These are phyloP conservation scores for Wallacemonas rigidus DNA, from an alignment of 208 protist species.

Conservation along the genomic window DNA sequence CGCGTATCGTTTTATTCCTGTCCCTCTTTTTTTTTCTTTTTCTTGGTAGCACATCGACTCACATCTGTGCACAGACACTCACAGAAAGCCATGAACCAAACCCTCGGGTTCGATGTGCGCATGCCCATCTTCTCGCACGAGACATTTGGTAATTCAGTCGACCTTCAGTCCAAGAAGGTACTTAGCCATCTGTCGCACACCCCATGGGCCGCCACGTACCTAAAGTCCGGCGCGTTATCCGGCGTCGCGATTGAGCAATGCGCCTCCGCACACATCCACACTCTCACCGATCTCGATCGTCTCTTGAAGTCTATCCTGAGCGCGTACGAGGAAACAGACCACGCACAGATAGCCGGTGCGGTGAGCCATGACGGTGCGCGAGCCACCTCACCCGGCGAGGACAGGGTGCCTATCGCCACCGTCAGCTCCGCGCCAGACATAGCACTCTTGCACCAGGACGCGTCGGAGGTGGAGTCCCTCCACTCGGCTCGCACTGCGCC, in stretches of 20 bases:
- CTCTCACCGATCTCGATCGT: constrained; percentile 36
- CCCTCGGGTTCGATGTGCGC: constrained; percentile 32
- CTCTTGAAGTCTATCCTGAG: constrained; percentile 26
- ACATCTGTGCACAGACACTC: too few relatives aligned
- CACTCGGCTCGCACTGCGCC: background rate
- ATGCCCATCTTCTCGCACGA: constrained; percentile 47
- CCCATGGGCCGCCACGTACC: constrained; percentile 31
- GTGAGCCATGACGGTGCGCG: background rate
- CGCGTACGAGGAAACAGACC: background rate
- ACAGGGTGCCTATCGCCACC: too few relatives aligned
- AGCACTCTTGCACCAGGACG: background rate
- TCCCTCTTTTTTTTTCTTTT: too few relatives aligned
- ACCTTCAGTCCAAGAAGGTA: constrained; percentile 34
- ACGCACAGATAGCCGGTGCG: background rate
- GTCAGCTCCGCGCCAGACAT: too few relatives aligned
- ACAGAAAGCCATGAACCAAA: background rate
- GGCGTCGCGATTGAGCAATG: constrained; percentile 41
- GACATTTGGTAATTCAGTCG: constrained; percentile 49
- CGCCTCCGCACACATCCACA: constrained; percentile 25
- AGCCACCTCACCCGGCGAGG: too few relatives aligned
- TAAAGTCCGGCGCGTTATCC: constrained; percentile 27
- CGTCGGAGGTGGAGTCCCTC: background rate
- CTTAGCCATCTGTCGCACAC: constrained; percentile 54
- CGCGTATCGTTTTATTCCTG: too few relatives aligned
- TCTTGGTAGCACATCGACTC: too few relatives aligned